Evolutionary conservation across 305 asterid species (phyloP).

Genomic region (Petunia hybrid): DNA sequence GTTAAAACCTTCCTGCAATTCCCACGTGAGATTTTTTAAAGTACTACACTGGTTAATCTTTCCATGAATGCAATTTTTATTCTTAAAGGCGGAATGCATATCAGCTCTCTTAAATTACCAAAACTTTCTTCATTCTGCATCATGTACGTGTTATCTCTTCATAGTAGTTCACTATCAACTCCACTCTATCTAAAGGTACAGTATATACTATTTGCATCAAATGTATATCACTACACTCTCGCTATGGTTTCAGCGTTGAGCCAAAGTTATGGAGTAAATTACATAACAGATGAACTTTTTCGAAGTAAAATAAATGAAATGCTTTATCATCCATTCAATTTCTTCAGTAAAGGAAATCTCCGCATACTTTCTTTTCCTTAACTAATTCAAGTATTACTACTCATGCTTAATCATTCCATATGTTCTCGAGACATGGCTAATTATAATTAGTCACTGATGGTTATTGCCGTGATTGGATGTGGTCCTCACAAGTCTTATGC

Average conservation of each 20-base stretch:
- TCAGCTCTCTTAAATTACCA: background rate
- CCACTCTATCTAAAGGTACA: background rate
- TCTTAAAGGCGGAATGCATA: background rate
- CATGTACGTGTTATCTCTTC: background rate
- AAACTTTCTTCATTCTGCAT: background rate
- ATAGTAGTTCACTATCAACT: background rate
- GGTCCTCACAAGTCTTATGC: background rate
- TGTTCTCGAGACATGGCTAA: background rate
- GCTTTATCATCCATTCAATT: background rate
- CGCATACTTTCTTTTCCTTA: background rate
- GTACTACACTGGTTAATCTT: background rate
- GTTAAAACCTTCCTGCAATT: background rate
- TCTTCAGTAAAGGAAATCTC: background rate
- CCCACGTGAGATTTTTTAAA: background rate
- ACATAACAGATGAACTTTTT: background rate
- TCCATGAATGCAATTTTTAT: background rate
- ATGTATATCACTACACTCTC: background rate
- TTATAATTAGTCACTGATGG: background rate
- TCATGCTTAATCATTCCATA: background rate
- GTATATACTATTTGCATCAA: background rate
- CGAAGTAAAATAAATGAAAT: background rate
- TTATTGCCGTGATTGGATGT: background rate
- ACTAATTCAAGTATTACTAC: background rate
- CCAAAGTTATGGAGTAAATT: background rate
- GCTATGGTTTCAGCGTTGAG: background rate